Percentiles rank a stretch among this genome's conserved stretches.
Evolutionary conservation across 768 basidiomycete species (phyloP).

Genomic region (Mycena leptocephala): DNA sequence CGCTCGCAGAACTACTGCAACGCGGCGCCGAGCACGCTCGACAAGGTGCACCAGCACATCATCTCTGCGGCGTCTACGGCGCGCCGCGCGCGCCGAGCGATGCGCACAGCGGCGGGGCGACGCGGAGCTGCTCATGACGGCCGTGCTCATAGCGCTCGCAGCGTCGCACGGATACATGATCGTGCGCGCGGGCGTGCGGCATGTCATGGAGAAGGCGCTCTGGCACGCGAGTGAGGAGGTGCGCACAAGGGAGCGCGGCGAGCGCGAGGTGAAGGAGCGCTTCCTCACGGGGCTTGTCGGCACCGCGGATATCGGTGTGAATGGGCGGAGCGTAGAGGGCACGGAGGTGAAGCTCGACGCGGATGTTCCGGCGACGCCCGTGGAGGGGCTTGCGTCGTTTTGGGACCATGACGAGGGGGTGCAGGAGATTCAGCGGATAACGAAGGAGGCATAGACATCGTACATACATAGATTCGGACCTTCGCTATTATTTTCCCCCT

Average conservation of each 20-base stretch:
- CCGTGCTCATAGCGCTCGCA: conserved; percentile 81
- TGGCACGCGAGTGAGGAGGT: conserved; percentile 86
- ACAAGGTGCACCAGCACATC: conserved; percentile 48
- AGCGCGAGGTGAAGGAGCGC: conserved; percentile 61
- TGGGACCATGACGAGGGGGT: conserved; percentile 85
- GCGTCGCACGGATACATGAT: conserved; percentile 92
- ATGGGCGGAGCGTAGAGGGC: conserved; percentile 40
- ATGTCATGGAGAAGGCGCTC: conserved; percentile 80
- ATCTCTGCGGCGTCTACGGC: conserved; percentile 38
- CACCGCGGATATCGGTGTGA: conserved; percentile 38
- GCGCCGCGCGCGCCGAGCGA: conserved; percentile 27
- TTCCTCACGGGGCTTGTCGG: conserved; percentile 53
- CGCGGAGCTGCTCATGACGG: conserved; percentile 72
- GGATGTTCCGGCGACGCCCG: conserved; percentile 19
- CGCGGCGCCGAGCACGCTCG: conserved; percentile 37
- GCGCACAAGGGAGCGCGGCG: conserved; percentile 68
- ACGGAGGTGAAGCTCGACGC: conserved; percentile 27
- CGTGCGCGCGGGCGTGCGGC: conserved; percentile 73
- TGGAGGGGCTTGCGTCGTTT: conserved; percentile 59
- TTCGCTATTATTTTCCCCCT: background rate
- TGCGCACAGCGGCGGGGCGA: conserved; percentile 52
- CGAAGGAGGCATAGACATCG: conserved; percentile 67
- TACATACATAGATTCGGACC: background rate
- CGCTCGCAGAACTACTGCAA: conserved; percentile 38
- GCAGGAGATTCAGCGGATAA: conserved; percentile 78